Evolutionary conservation across 495 filamentous ascomycete species (phyloP), one percentile per base, ranked within the genome.

Genomic region (Annulohypoxylon stygium): DNA sequence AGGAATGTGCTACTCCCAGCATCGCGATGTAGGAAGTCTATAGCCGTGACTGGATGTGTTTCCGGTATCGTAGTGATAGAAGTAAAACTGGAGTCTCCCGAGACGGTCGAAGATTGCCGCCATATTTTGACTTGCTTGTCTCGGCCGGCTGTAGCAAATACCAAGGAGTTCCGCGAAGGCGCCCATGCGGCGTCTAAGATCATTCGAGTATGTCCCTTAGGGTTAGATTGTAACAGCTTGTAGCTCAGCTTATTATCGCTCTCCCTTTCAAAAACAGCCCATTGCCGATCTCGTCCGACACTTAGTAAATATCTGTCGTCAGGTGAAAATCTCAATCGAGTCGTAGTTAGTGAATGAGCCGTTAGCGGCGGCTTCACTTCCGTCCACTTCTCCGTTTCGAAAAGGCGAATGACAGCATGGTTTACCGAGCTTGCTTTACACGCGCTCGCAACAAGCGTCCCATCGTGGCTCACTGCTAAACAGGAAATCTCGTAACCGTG

Each of bases 401-500:
- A 98, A 0, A 99, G 77, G 18, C 96, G 90, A 69, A 99, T 93
- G 50, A 98, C 94, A 43, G 96, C 96, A 76, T 99, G 97, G 73
- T 97, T 94, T 57, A 95, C 82, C 12, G 93, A 96, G 80, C 90
- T 95, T 16, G 97, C 97, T 77, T 91, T 93, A 83, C 95, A 98
- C 2, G 95, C 93, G n/a, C 93, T 97, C 16, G 97, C 96, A 37
- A 99, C 87, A 23, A 97, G 73, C 1, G 76, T 83, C 14, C 91
- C 90, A 74, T 92, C 90, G 68, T 92, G 88, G 73, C 89, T 93
- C 7, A 90, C 87, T n/a, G 95, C 92, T 23, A 97, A 88, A 9
- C 93, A 90, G 20, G 94, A 97, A 45, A 99, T 96, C 80, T 99
- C 96, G 83, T 97, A 97, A n/a, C 96, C 96, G 81, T 99, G 96